Evolutionary conservation across 1,284 basidiomycete genomes (phyloP), one percentile per base, ranked within the genome.

Genomic region (Pascua sp.): DNA sequence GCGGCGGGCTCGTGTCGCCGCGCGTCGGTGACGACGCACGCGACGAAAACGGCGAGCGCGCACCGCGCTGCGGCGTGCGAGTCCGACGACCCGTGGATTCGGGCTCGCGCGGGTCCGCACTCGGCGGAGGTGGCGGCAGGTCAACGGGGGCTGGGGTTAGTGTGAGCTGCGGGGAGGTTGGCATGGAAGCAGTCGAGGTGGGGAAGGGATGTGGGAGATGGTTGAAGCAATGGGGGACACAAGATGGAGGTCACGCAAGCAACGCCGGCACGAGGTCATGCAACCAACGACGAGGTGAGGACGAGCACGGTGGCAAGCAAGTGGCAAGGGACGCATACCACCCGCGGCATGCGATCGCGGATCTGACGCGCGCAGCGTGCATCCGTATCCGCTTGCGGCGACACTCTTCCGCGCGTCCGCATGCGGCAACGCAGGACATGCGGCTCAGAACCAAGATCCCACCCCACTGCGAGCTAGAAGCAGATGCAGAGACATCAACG

Each of bases 101-200:
- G 8, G 75, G 75, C 56, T 77, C 75, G 18, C 75, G 67, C 18
- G 75, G 75, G 56, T 77, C 75, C 13, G 68, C 60, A 7, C 57
- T 52, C 2, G 73, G 73, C 17, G 69, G 66, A 11, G 74, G 74
- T 12, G 75, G 73, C n/a, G 74, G 71, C n/a, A 73, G 64, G 57
- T 76, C 72, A 11, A 68, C 63, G 8, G 71, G 67, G 44, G 72
- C 72, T 75, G 54, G 16, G 38, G 51, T 56, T 16, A 58, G 58
- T 51, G 11, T 37, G 12, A 43, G 9, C 2, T 5, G 10, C 38
- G 37, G n/a, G 39, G 8, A 9, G 17, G 37, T 42, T 8, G 43
- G 18, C 7, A 39, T 39, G 38, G 17, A 13, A 5, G 38, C 38
- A 11, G 18, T 45, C 12, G 17, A 13, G 12, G 38, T 40, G 15